Evolutionary conservation across 1,284 basidiomycete genomes (phyloP), one percentile per base, ranked within the genome.

Genomic region (Neolentinus lepideus): DNA sequence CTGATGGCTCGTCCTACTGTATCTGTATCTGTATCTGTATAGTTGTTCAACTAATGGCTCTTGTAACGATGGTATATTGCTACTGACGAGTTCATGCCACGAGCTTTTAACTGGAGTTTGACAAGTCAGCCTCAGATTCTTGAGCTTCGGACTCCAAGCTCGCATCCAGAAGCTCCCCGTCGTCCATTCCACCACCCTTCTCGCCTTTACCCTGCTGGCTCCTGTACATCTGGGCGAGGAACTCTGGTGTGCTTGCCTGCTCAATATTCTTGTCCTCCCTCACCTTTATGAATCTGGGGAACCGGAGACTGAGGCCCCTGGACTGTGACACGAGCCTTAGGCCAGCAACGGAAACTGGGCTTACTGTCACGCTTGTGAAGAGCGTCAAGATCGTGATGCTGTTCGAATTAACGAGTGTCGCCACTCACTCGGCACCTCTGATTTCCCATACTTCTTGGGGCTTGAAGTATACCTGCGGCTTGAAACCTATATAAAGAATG

Each of bases 381-480:
- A n/a, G 57, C 38, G 12, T 38, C 14, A 4, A 8, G 29, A 43
- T 43, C 29, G 11, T 48, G 26, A 43, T 51, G 38, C 21, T 21
- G 21, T 43, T 43, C 38, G n/a, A 16, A 8, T 9, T 21, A n/a
- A 43, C 6, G 16, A 43, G 38, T 31, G 54, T 48, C 22, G 27
- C 52, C 38, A 70, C 80, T 69, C 64, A 92, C 89, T 95, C 92
- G 54, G 94, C 93, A 19, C 92, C 92, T 22, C 90, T 80, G 58
- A 97, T 88, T 71, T 96, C 92, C 92, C 93, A 95, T 31, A 94
- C 90, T 67, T 95, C 91, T 56, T 75, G 74, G 2, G 94, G 94
- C 60, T 80, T 79, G 69, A 95, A 94, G 77, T 90, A 95, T 2
- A 94, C 83, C 59, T 89, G 82, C 0, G 94, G 94, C 52, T 69